Evolutionary conservation across 1,284 basidiomycete species (phyloP), one percentile per base, ranked within the genome.

Genomic region (Melampsora abietis-canadensis): DNA sequence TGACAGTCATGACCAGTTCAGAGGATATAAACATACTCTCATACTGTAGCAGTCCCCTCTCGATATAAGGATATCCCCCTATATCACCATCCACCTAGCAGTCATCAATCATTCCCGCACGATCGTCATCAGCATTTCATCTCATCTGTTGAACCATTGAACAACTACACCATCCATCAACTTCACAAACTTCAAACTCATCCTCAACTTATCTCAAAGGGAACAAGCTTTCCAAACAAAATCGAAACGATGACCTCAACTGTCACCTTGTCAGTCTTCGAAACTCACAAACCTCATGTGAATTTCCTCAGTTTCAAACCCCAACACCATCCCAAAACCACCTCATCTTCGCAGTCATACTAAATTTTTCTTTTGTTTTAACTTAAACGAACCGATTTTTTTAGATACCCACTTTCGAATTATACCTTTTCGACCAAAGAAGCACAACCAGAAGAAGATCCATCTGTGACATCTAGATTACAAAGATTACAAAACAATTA

Each of bases 391-490:
- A 40, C 2, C 37, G 14, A 40, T 44, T 17, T 44, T 17, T 3
- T 15, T 21, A 74, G 70, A 74, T 91, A 91, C 77, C 90, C 90
- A 0, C 85, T 92, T n/a, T 91, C 90, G 47, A 91, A 92, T 80
- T 92, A 91, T 80, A 92, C 91, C 14, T 92, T 92, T 83, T 92
- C 91, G 87, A 92, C 91, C 44, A 94, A 94, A 82, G 93, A 95
- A 80, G 88, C 92, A 0, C 94, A 97, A 82, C 92, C 93, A 6
- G 95, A 98, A 81, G 95, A 98, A 81, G 94, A 97, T 80, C 91
- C 92, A 0, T 95, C 92, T 0, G 94, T 97, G 0, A 90, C 92
- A 19, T 81, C 81, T 0, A 77, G 81, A 2, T 69, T 82, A 64
- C 80, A 81, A 70, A 78, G 82, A 19, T 73, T 82, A 66, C 92